Evolutionary conservation across 2,329 filamentous ascomycete genomes (phyloP).

Genomic region (Akanthomyces uredinophilus): DNA sequence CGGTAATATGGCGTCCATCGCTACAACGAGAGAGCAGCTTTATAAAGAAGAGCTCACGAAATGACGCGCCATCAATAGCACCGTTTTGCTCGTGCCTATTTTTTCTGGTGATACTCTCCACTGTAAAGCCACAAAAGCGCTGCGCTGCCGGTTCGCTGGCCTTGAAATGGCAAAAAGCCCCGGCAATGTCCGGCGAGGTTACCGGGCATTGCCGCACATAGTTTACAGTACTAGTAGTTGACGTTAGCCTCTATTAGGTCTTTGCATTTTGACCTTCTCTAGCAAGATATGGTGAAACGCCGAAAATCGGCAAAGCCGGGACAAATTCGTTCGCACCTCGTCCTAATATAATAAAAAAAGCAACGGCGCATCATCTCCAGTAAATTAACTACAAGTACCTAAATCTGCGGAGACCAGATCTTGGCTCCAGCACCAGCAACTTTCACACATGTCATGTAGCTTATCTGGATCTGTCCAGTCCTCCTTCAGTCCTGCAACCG

Average conservation of each 20-base stretch:
- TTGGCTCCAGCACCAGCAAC: neutral
- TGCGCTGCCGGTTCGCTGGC: neutral
- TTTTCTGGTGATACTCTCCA: neutral
- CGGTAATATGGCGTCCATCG: neutral
- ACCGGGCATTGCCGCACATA: neutral
- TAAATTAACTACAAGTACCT: neutral
- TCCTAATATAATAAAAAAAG: no score
- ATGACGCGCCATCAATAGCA: neutral
- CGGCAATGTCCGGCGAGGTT: neutral
- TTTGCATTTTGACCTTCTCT: no score
- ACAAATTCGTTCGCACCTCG: neutral
- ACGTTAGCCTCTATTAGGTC: no score
- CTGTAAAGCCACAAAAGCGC: neutral
- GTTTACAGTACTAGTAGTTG: neutral
- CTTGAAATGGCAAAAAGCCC: neutral
- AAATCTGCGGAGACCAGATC: neutral
- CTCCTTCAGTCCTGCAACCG: neutral
- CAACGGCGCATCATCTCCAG: neutral
- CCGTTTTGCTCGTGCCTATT: neutral
- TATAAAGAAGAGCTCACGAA: neutral
- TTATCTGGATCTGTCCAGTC: neutral
- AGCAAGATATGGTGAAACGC: no score
- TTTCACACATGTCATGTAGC: neutral
- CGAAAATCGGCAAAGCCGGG: neutral
- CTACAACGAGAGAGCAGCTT: neutral